Evolutionary conservation across 768 basidiomycete species (phyloP), one percentile per base, ranked within the genome.

Genomic region (Pleurotus cornucopiae): DNA sequence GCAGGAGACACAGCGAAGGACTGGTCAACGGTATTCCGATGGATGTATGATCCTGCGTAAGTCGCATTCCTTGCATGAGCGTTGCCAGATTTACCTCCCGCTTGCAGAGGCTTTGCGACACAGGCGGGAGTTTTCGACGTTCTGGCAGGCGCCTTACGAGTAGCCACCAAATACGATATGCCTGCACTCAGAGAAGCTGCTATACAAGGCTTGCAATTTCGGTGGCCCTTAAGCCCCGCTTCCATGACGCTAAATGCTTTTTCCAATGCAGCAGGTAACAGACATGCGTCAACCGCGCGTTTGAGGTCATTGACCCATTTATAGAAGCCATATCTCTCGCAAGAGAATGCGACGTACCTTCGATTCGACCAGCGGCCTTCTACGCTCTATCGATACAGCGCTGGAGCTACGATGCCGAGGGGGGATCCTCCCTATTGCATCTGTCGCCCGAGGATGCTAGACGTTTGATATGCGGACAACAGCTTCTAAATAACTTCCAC

Each of bases 291-390:
- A 16, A 25, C 34, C 16, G 49, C 11, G 11, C 39, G 9, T 46
- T 41, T 47, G 44, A 38, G 26, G 47, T 18, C 7, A 34, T 34
- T 25, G 25, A 13, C 9, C 25, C 37, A 1, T 13, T n/a, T 46
- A 12, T 58, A 71, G 71, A 73, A 56, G 71, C 69, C 4, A 71
- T 73, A 44, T 47, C 54, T 16, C 70, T 76, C 21, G 69, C 70
- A 5, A 65, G 68, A 25, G 69, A 74, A 54, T 66, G 67, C 46
- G 62, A 69, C 40, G 57, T 74, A 30, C 69, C 68, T 1, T 67
- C 71, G 16, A 71, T 74, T 47, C 66, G 74, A 18, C 73, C 73
- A 5, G 66, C 73, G n/a, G 70, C 70, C 14, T 74, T 76, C 57
- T 76, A 73, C 59, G 72, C 70, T 3, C 67, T 76, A 20, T 69